Percentiles rank a stretch among this genome's conserved stretches.
These are phyloP conservation scores for Alternaria consortialis DNA, from an alignment of 2,329 filamentous ascomycete genomes.

Conservation along the genomic window DNA sequence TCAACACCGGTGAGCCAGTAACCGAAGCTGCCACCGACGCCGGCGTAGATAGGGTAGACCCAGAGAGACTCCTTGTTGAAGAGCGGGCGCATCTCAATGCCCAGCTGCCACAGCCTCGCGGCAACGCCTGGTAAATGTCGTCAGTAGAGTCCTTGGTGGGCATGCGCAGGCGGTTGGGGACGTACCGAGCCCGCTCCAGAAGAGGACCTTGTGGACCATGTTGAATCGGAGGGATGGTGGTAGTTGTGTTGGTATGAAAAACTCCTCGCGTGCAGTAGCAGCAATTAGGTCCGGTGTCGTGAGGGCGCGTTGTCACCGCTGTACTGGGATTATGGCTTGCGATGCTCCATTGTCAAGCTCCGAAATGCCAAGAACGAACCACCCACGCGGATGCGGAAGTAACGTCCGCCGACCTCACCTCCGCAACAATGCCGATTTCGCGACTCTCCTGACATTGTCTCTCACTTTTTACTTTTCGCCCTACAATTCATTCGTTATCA, in stretches of 20 bases:
- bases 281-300: conserved; percentile 27
- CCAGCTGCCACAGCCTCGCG: conserved; percentile 94
- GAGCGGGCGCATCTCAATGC: conserved; percentile 97
- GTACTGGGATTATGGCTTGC: conserved; percentile 27
- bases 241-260: conserved; percentile 12
- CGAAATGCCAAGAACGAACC: conserved; percentile 22
- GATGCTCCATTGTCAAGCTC: conserved; percentile 28
- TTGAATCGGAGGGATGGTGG: conserved; percentile 23
- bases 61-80: conserved; percentile 85
- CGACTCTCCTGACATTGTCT: conserved; percentile 10
- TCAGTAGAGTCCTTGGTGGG: conserved; percentile 32
- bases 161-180: conserved; percentile 36
- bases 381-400: conserved; percentile 30
- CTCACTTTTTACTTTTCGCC: conserved; percentile 8
- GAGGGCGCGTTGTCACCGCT: conserved; percentile 34
- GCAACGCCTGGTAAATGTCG: conserved; percentile 73
- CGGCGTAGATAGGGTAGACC: conserved; percentile 90
- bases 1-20: conserved; percentile 97
- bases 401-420: conserved; percentile 19
- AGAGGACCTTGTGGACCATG: conserved; percentile 70
- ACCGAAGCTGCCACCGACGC: conserved; percentile 87
- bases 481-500: conserved; percentile 7
- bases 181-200: conserved; percentile 93
- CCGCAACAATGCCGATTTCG: conserved; percentile 8
- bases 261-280: conserved; percentile 21